phyloP scores from a whole-genome alignment of 805 yeast genomes.

The Helenozyma rhizophorensis region DNA sequence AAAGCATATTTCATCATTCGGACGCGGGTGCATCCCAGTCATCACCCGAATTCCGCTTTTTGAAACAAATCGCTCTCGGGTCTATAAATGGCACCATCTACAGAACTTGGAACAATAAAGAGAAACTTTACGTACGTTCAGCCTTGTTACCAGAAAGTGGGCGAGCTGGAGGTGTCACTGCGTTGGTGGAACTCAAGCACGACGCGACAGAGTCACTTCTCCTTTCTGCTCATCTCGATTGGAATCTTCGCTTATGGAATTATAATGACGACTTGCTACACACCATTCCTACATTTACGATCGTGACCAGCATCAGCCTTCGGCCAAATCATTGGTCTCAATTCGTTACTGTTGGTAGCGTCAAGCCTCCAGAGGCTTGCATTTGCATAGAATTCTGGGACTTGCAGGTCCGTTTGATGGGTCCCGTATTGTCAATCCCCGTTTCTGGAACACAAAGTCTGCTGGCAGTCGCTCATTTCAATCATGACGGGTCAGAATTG shows the following conservation, averaged over 20 bases:
- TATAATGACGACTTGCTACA: slow-evolving; percentile 2
- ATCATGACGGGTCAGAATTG: no score
- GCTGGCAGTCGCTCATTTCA: no score
- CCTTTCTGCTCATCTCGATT: slow-evolving; percentile 13
- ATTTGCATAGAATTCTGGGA: slow-evolving; percentile 16
- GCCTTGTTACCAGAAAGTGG: no score
- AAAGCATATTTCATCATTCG: no score
- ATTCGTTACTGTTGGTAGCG: slow-evolving; percentile 9
- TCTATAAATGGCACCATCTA: slow-evolving; percentile 7
- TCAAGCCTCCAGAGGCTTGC: slow-evolving; percentile 9
- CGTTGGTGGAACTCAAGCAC: slow-evolving; percentile 7
- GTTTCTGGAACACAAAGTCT: no score
- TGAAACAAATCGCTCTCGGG: slow-evolving; percentile 9
- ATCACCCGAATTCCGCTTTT: slow-evolving; percentile 13
- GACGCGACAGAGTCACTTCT: slow-evolving; percentile 5
- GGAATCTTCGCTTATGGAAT: slow-evolving; percentile 13
- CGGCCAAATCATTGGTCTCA: slow-evolving; percentile 12
- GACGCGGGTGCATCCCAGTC: background rate
- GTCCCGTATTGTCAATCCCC: slow-evolving; percentile 11
- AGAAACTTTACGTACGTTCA: slow-evolving; percentile 2
- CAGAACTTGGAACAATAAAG: slow-evolving; percentile 8
- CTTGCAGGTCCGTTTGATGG: slow-evolving; percentile 5
- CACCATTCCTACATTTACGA: slow-evolving; percentile 11
- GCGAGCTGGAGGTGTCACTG: slow-evolving; percentile 1
- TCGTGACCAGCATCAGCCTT: slow-evolving; percentile 5